Percentiles rank a stretch among this genome's conserved stretches.
These are phyloP conservation scores for Herpotrichia juniperi DNA, from an alignment of 2,329 filamentous ascomycete genomes.

Conservation along the genomic window DNA sequence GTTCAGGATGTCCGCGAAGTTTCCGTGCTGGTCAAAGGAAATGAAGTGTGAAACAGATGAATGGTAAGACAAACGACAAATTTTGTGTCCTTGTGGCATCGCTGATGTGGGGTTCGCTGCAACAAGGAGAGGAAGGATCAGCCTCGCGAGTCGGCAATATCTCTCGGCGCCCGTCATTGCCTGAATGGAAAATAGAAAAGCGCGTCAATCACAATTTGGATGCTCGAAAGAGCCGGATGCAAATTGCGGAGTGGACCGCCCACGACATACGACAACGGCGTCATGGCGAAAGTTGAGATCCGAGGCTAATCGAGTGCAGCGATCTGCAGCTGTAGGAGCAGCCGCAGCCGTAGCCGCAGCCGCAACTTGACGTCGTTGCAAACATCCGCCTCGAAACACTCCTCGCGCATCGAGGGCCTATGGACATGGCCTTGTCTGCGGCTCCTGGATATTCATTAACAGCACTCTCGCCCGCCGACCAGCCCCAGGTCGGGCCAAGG, in stretches of 20 bases:
- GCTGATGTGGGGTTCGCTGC: too few species aligned
- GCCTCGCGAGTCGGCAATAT: background rate
- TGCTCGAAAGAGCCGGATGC: slow-evolving; percentile 16
- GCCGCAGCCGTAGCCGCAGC: slow-evolving; percentile 19
- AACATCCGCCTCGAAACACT: slow-evolving; percentile 6
- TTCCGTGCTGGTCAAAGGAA: too few species aligned
- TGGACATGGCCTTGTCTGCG: slow-evolving; percentile 9
- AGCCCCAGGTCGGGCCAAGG: slow-evolving; percentile 9
- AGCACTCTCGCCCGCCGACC: slow-evolving; percentile 11
- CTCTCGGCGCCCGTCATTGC: background rate
- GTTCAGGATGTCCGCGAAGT: too few species aligned
- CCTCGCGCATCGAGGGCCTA: background rate
- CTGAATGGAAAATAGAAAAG: background rate
- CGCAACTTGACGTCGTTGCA: slow-evolving; percentile 18
- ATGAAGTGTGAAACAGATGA: too few species aligned
- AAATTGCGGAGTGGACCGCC: slow-evolving; percentile 21
- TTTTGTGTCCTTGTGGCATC: too few species aligned
- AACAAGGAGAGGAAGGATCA: background rate
- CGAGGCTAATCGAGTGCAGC: slow-evolving; percentile 19
- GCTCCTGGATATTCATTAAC: slow-evolving; percentile 14
- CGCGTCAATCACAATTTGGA: slow-evolving; percentile 3
- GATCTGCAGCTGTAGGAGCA: slow-evolving; percentile 27
- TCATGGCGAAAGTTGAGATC: too few species aligned
- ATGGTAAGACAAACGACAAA: too few species aligned
- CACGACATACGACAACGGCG: too few species aligned